These are phyloP conservation scores for Boletellus emodensis DNA, from an alignment of 768 basidiomycete species.

Conservation along the genomic window DNA sequence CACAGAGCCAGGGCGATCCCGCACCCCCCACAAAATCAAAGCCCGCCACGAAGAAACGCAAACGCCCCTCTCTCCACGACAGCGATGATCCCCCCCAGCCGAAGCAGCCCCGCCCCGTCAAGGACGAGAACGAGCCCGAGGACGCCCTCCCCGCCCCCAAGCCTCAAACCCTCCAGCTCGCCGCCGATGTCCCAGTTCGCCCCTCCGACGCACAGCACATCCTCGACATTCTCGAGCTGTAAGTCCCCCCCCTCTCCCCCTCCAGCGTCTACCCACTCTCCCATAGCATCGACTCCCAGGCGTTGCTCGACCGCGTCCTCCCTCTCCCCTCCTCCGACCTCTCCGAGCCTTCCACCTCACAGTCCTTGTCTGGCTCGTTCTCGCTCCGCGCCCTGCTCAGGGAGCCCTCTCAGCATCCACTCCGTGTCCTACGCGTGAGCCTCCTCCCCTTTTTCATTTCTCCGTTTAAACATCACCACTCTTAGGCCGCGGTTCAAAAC, in stretches of 20 bases:
- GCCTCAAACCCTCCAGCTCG: conserved; percentile 31
- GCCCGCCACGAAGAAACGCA: conserved; percentile 57
- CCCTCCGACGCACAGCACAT: conserved; percentile 47
- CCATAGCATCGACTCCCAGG: conserved; percentile 63
- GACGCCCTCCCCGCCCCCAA: conserved; percentile 16
- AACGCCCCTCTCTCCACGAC: conserved; percentile 48
- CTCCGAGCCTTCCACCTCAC: conserved; percentile 40
- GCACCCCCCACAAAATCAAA: conserved; percentile 28
- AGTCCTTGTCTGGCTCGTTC: conserved; percentile 30
- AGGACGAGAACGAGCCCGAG: conserved; percentile 29
- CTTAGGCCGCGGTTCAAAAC: conserved; percentile 59
- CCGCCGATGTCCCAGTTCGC: conserved; percentile 47
- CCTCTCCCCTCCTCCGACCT: conserved; percentile 43
- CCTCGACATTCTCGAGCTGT: conserved; percentile 59
- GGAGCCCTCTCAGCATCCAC: conserved; percentile 49
- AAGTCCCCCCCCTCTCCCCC: conserved; percentile 12
- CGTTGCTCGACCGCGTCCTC: conserved; percentile 77
- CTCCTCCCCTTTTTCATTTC: conserved; percentile 9
- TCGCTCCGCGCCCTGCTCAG: conserved; percentile 58
- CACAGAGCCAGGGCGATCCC: conserved; percentile 35
- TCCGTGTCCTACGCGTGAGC: conserved; percentile 55
- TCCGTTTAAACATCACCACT: conserved; percentile 2
- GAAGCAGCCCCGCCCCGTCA: conserved; percentile 45
- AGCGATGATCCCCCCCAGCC: conserved; percentile 45
- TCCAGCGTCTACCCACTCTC: neutral